These are phyloP conservation scores for Candida piceae DNA, from an alignment of 805 yeast genomes.

Conservation along the genomic window DNA sequence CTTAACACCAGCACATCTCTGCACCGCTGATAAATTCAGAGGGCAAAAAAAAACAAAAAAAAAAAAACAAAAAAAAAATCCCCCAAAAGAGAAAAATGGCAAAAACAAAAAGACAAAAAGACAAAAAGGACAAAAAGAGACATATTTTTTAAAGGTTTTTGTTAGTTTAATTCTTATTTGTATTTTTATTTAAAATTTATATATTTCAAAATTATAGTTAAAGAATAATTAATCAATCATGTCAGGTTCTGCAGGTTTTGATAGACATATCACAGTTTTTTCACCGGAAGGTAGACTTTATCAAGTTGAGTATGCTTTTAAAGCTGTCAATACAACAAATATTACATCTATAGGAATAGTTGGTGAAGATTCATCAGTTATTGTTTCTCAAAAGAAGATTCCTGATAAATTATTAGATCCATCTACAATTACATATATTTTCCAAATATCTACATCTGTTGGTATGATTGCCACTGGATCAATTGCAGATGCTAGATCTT, in stretches of 20 bases:
- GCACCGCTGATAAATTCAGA: too few relatives aligned
- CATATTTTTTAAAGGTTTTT: not conserved
- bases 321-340: constrained; percentile 90
- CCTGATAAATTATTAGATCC: constrained; percentile 94
- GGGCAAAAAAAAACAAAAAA: too few relatives aligned
- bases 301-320: constrained; percentile 97
- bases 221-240: too few relatives aligned
- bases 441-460: constrained; percentile 71
- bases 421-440: constrained; percentile 77
- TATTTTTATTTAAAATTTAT: too few relatives aligned
- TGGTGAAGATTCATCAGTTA: constrained; percentile 82
- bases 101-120: too few relatives aligned
- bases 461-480: constrained; percentile 95
- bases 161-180: too few relatives aligned
- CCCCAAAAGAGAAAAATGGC: too few relatives aligned
- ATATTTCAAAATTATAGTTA: too few relatives aligned
- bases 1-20: too few relatives aligned
- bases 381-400: constrained; percentile 91
- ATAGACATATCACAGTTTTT: constrained; percentile 96
- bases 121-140: not conserved
- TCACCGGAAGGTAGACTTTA: constrained; percentile 97
- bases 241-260: constrained; percentile 86
- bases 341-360: constrained; percentile 84
- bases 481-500: constrained; percentile 90
- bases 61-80: too few relatives aligned